A percentile compares a stretch with the other conserved stretches of the same genome.
These are phyloP conservation scores for Leishmania guyanensis DNA, from an alignment of 208 protist species.

Conservation along the genomic window DNA sequence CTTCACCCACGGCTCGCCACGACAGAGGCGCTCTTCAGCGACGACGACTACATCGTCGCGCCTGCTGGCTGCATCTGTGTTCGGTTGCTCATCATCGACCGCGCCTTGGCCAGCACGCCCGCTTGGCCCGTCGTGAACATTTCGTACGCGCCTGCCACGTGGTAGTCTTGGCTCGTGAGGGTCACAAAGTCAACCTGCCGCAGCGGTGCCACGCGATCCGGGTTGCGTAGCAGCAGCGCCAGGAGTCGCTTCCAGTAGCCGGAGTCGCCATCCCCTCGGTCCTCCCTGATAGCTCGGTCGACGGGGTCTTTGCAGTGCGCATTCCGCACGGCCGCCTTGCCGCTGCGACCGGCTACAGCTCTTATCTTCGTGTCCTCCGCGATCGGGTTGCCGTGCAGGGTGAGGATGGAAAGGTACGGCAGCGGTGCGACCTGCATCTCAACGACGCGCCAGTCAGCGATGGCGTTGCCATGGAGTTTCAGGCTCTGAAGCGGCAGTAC, in stretches of 20 bases:
- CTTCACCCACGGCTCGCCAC: background rate
- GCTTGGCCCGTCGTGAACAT: constrained; percentile 63
- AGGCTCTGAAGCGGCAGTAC: constrained; percentile 75
- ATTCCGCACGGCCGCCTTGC: background rate
- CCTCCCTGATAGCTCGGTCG: background rate
- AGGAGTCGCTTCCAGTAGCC: constrained; percentile 70
- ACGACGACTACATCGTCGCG: background rate
- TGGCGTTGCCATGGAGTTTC: constrained; percentile 76
- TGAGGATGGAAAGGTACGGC: constrained; percentile 56
- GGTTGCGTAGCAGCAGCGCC: constrained; percentile 51
- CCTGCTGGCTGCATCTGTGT: background rate
- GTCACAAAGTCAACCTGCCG: constrained; percentile 82
- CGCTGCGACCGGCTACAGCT: background rate
- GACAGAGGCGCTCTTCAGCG: background rate
- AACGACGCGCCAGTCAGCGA: constrained; percentile 73
- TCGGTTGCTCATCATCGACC: constrained; percentile 24
- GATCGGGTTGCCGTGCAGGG: constrained; percentile 87
- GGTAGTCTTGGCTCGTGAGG: constrained; percentile 77
- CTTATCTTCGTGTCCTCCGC: constrained; percentile 38
- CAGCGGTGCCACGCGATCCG: constrained; percentile 51
- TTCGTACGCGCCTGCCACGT: constrained; percentile 63
- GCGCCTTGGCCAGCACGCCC: constrained; percentile 44
- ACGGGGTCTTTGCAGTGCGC: background rate
- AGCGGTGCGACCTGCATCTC: constrained; percentile 66
- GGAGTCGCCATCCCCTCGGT: constrained; percentile 20